Evolutionary conservation across 2,329 filamentous ascomycete species (phyloP).

Genomic region (Penicillium italicum): DNA sequence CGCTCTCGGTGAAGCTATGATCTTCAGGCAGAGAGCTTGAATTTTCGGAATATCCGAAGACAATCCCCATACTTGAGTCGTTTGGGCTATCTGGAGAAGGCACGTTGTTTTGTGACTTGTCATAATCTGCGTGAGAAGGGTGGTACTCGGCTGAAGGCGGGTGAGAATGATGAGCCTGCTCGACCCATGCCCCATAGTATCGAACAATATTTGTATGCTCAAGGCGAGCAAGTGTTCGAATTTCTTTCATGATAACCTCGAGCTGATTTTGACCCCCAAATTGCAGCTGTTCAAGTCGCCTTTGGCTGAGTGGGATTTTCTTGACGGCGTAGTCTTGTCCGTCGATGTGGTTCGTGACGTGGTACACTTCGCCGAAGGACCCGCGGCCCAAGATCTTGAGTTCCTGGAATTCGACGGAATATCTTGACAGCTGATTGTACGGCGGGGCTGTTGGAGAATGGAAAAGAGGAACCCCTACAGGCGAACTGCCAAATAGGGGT

Average conservation of each 20-base stretch:
- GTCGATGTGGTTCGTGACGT: slow-evolving; percentile 60
- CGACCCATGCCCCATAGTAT: slow-evolving; percentile 64
- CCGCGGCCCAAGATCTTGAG: slow-evolving; percentile 59
- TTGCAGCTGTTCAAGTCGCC: slow-evolving; percentile 51
- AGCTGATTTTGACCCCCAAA: slow-evolving; percentile 52
- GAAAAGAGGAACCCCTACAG: slow-evolving; percentile 33
- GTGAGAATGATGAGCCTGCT: slow-evolving; percentile 39
- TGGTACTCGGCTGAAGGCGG: slow-evolving; percentile 13
- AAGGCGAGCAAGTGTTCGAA: slow-evolving; percentile 59
- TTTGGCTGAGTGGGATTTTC: slow-evolving; percentile 57
- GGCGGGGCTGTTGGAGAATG: slow-evolving; percentile 22
- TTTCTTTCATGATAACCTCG: slow-evolving; percentile 57
- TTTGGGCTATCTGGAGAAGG: slow-evolving; percentile 19
- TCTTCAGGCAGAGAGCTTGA: slow-evolving; percentile 22
- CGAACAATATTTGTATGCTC: slow-evolving; percentile 65
- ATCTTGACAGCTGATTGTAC: slow-evolving; percentile 40
- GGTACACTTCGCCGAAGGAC: slow-evolving; percentile 63
- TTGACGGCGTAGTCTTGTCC: slow-evolving; percentile 63
- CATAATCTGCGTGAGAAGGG: slow-evolving; percentile 8
- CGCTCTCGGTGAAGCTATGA: slow-evolving; percentile 19
- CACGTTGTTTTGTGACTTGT: slow-evolving; percentile 14
- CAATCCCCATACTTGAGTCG: slow-evolving; percentile 36
- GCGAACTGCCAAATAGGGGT: slow-evolving; percentile 29
- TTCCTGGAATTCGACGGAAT: slow-evolving; percentile 52
- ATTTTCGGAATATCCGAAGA: slow-evolving; percentile 41